phyloP scores from a whole-genome alignment of 2,329 filamentous ascomycete species.

The Colletotrichum tropicicola region DNA sequence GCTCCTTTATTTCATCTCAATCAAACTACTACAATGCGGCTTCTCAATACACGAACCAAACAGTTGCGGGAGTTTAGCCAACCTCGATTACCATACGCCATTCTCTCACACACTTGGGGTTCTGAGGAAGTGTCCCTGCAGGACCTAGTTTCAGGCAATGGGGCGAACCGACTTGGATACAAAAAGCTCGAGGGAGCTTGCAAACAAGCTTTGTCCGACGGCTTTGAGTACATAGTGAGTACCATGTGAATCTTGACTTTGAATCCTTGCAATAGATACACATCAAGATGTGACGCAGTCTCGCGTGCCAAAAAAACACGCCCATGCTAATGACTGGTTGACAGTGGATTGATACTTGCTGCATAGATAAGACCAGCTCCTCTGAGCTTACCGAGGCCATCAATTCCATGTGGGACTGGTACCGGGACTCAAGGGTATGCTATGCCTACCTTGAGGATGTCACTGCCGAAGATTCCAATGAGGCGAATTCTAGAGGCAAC shows the following conservation, averaged over 20 bases:
- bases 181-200: conserved; percentile 16
- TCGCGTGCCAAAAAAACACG: neutral
- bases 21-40: conserved; percentile 13
- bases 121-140: conserved; percentile 33
- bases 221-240: conserved; percentile 15
- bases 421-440: neutral
- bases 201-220: neutral
- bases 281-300: too few relatives aligned
- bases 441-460: neutral
- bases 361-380: conserved; percentile 1
- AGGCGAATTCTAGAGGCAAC: too few relatives aligned
- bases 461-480: neutral
- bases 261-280: too few relatives aligned
- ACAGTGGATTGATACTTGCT: conserved; percentile 29
- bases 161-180: neutral
- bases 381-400: conserved; percentile 9
- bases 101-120: conserved; percentile 38
- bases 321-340: neutral
- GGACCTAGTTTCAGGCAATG: conserved; percentile 21
- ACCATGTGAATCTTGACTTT: too few relatives aligned
- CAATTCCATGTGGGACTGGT: conserved; percentile 15
- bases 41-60: conserved; percentile 24
- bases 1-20: neutral
- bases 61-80: conserved; percentile 22
- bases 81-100: conserved; percentile 33